Conservation (phyloP, 2,329 filamentous ascomycete species). For the Tolypocladium ophioglossoides region DNA sequence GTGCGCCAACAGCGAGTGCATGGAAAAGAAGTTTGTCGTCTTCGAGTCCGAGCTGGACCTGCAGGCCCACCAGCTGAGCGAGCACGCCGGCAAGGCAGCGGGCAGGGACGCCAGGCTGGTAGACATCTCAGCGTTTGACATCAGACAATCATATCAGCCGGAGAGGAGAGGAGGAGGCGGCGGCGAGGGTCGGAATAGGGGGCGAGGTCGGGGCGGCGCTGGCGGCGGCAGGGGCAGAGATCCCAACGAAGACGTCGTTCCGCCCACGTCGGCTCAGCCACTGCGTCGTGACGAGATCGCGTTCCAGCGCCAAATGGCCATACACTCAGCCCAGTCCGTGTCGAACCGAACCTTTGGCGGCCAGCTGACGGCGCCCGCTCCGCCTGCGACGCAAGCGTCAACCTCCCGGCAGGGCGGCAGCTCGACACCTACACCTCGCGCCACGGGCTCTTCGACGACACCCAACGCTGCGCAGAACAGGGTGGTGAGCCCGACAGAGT, state of each 20-base stretch:
- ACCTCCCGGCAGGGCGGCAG: conserved; percentile 7
- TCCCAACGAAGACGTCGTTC: conserved; percentile 73
- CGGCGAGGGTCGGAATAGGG: conserved; percentile 26
- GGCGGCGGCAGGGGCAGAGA: conserved; percentile 58
- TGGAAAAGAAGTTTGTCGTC: conserved; percentile 96
- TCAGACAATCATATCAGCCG: conserved; percentile 60
- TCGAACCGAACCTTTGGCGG: conserved; percentile 77
- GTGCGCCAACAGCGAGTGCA: conserved; percentile 74
- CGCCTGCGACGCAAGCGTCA: conserved; percentile 5
- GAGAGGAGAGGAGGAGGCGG: conserved; percentile 34
- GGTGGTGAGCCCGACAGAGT: conserved; percentile 5
- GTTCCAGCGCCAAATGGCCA: conserved; percentile 83
- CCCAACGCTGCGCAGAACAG: conserved; percentile 4
- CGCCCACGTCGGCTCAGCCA: conserved; percentile 67
- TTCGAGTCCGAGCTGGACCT: conserved; percentile 92
- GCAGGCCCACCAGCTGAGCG: conserved; percentile 81
- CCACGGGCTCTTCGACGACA: conserved; percentile 1
- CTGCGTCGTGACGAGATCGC: conserved; percentile 79
- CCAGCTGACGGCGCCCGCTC: conserved; percentile 49
- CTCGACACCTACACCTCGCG: neutral
- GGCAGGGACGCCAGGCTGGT: conserved; percentile 75
- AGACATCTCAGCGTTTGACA: conserved; percentile 79
- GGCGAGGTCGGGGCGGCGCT: conserved; percentile 20
- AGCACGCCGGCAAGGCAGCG: conserved; percentile 78
- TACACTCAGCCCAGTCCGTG: conserved; percentile 76